A percentile compares a stretch with the other conserved stretches of the same genome.
Evolutionary conservation across 768 basidiomycete species (phyloP).

Genomic region (Podaxis sp.): DNA sequence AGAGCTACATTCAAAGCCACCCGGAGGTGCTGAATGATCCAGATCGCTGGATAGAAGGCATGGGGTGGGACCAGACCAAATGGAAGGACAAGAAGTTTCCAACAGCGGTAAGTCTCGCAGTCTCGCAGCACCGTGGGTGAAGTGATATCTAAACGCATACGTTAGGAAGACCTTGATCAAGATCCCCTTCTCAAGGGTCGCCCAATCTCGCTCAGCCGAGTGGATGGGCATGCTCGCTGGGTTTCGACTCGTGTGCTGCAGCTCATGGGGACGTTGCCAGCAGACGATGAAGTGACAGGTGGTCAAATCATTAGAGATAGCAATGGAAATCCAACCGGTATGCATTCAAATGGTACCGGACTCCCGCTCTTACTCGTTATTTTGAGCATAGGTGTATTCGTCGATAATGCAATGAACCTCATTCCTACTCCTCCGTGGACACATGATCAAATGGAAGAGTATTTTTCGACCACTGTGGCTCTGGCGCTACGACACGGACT

Average conservation of each 20-base stretch:
- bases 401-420: constrained; percentile 86
- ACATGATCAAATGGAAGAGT: constrained; percentile 52
- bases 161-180: constrained; percentile 67
- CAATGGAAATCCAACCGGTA: constrained; percentile 68
- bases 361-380: not conserved
- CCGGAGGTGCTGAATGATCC: constrained; percentile 54
- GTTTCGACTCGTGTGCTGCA: constrained; percentile 74
- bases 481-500: constrained; percentile 80
- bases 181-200: constrained; percentile 68
- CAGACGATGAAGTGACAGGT: constrained; percentile 52
- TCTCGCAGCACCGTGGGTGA: not conserved
- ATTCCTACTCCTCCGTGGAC: constrained; percentile 67
- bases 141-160: not conserved
- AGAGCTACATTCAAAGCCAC: constrained; percentile 53
- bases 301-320: constrained; percentile 70
- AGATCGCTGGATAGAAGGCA: constrained; percentile 73
- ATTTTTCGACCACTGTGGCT: constrained; percentile 58
- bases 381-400: constrained; percentile 55
- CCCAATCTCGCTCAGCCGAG: constrained; percentile 69
- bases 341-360: not conserved
- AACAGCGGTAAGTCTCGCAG: constrained; percentile 50
- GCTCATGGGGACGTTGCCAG: constrained; percentile 58
- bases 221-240: constrained; percentile 89
- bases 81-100: constrained; percentile 70
- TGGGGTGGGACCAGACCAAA: constrained; percentile 93